phyloP scores from a whole-genome alignment of 495 filamentous ascomycete species.

The Astrothelium subdiscretum region DNA sequence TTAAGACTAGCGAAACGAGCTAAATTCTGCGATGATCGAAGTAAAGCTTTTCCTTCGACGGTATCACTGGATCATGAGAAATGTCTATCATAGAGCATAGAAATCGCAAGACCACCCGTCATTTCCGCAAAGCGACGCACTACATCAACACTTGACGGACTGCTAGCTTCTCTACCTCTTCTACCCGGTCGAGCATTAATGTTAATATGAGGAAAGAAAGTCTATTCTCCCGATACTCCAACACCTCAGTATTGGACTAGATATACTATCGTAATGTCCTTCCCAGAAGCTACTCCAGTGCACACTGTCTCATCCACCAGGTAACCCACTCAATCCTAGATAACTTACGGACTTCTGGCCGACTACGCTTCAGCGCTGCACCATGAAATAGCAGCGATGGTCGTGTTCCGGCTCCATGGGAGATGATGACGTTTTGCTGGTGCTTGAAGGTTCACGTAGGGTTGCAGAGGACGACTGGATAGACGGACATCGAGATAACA shows the following conservation, averaged over 20 bases:
- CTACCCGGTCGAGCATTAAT: not conserved
- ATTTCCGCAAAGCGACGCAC: not conserved
- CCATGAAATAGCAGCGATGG: no score
- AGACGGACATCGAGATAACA: not conserved
- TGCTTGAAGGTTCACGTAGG: not conserved
- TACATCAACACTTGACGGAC: not conserved
- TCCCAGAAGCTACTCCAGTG: not conserved
- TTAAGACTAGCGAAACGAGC: not conserved
- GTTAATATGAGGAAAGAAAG: not conserved
- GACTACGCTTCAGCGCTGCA: no score
- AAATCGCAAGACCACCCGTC: not conserved
- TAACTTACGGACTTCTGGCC: not conserved
- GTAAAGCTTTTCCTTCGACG: not conserved
- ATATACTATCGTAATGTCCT: not conserved
- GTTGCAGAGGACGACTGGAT: not conserved
- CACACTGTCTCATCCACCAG: not conserved
- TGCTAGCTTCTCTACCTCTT: not conserved
- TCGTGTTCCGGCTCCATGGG: slow-evolving; percentile 29
- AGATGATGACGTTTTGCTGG: not conserved
- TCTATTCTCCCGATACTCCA: not conserved
- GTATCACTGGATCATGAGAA: not conserved
- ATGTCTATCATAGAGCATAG: not conserved
- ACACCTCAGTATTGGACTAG: not conserved
- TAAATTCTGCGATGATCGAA: not conserved
- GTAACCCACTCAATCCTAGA: not conserved